Percentiles rank a stretch among this genome's conserved stretches.
phyloP scores from a whole-genome alignment of 768 basidiomycete genomes.

The Amanita jacksonii region DNA sequence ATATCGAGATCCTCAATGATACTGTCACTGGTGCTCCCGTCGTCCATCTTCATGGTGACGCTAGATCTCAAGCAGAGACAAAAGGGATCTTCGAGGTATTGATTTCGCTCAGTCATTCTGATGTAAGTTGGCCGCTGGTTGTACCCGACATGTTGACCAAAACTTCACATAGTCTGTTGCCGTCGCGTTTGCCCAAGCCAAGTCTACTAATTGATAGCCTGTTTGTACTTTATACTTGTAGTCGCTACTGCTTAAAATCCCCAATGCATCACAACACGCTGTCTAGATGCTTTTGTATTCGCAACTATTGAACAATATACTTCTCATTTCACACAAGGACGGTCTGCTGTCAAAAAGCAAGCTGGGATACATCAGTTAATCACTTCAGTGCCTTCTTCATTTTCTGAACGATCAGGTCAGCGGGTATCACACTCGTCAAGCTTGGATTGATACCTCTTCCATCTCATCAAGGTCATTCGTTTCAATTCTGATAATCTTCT shows the following conservation, averaged over 20 bases:
- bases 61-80: slow-evolving; percentile 56
- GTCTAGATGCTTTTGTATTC: no score
- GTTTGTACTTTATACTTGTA: not conserved
- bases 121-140: slow-evolving; percentile 39
- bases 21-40: slow-evolving; percentile 62
- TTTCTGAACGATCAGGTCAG: slow-evolving; percentile 33
- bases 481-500: slow-evolving; percentile 76
- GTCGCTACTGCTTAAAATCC: no score
- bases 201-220: slow-evolving; percentile 18
- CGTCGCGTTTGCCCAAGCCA: slow-evolving; percentile 81
- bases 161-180: slow-evolving; percentile 54
- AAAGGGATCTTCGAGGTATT: slow-evolving; percentile 70
- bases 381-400: slow-evolving; percentile 73
- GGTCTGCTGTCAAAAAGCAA: no score
- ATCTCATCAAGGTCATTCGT: slow-evolving; percentile 88
- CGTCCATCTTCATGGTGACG: slow-evolving; percentile 73
- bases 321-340: no score
- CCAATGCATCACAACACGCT: no score
- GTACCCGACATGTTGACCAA: slow-evolving; percentile 10
- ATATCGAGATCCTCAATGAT: slow-evolving; percentile 89
- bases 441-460: slow-evolving; percentile 61
- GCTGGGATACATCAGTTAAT: not conserved
- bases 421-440: slow-evolving; percentile 4
- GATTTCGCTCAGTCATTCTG: slow-evolving; percentile 89
- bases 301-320: no score